These are phyloP conservation scores for Calocera viscosa DNA, from an alignment of 768 basidiomycete species.

Conservation along the genomic window DNA sequence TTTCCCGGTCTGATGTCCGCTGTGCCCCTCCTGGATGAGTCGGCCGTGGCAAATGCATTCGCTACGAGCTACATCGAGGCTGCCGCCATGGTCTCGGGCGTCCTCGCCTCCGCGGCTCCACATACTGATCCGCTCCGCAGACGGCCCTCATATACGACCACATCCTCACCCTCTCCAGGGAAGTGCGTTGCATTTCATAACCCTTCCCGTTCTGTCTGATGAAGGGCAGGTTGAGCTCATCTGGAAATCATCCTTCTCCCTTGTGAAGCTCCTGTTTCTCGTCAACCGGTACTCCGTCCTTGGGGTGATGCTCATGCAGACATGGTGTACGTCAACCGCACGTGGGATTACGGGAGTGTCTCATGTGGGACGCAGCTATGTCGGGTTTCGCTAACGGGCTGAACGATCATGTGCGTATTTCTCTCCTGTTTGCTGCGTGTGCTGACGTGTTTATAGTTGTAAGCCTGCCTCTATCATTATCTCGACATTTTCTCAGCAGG, in stretches of 20 bases:
- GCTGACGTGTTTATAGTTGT: not conserved
- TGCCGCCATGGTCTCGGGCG: not conserved
- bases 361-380: not conserved
- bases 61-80: constrained; percentile 4
- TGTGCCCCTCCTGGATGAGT: not conserved
- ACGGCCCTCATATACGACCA: constrained; percentile 1
- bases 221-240: not conserved
- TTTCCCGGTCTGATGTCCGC: not conserved
- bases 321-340: not conserved
- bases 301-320: not conserved
- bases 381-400: not conserved
- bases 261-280: not conserved
- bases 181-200: not conserved
- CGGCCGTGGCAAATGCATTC: not conserved
- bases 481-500: not conserved
- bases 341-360: not conserved
- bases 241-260: not conserved
- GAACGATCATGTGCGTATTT: not conserved
- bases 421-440: no score
- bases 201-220: no score
- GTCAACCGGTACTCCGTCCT: constrained; percentile 6
- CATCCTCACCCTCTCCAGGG: not conserved
- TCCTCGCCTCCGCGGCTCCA: not conserved
- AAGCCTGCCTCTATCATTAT: not conserved
- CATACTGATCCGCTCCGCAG: not conserved